A percentile compares a stretch with the other conserved stretches of the same genome.
phyloP scores from a whole-genome alignment of 768 basidiomycete genomes.

The button mushroom (Agaricus bisporus) region DNA sequence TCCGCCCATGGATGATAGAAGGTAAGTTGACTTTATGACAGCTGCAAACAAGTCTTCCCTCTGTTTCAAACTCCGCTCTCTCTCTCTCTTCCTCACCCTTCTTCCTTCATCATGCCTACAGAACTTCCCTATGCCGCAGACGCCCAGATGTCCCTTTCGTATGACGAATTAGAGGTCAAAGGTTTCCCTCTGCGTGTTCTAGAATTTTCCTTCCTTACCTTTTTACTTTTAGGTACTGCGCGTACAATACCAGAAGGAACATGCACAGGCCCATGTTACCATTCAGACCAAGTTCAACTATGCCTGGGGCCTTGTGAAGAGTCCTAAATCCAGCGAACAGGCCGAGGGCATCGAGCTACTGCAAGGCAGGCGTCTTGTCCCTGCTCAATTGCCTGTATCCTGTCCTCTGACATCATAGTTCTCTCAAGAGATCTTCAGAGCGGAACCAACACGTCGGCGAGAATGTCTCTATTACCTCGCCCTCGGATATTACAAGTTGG shows the following conservation, averaged over 20 bases:
- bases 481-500: constrained; percentile 94
- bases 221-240: constrained; percentile 60
- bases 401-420: constrained; percentile 8
- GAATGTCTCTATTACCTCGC: constrained; percentile 98
- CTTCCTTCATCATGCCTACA: constrained; percentile 45
- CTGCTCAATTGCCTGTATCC: not conserved
- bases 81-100: constrained; percentile 13
- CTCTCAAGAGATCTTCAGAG: constrained; percentile 78
- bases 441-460: constrained; percentile 78
- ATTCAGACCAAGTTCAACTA: constrained; percentile 98
- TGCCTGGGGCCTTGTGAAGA: constrained; percentile 95
- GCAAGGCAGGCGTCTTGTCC: constrained; percentile 54
- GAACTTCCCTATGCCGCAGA: constrained; percentile 96
- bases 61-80: constrained; percentile 33
- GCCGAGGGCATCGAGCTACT: constrained; percentile 88
- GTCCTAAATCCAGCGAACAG: constrained; percentile 76
- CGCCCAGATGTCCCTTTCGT: constrained; percentile 81
- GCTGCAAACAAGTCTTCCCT: constrained; percentile 11
- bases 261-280: constrained; percentile 76
- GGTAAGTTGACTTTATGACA: constrained; percentile 7
- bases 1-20: constrained; percentile 29
- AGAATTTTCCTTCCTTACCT: not conserved
- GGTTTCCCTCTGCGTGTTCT: constrained; percentile 3
- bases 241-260: constrained; percentile 85
- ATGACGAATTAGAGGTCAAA: constrained; percentile 81